Base-by-base conservation (phyloP, 139 green algal species). In the Diplosphaera chodatii region DNA sequence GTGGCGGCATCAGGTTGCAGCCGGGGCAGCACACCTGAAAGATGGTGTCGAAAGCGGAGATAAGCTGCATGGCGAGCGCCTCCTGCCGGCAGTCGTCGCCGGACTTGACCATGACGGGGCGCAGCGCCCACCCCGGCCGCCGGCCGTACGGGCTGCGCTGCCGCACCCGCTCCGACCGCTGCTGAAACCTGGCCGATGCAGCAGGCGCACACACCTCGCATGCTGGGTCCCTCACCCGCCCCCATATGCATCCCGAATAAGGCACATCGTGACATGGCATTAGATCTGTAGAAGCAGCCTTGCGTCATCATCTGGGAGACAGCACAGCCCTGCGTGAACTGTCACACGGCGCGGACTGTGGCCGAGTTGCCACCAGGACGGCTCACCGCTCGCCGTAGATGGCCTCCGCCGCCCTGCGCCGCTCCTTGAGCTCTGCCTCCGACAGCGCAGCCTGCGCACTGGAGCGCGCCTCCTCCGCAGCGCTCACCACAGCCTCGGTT, bases 31-130 rank as follows among this genome's bases (percentile, higher is more conserved):
- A n/a, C n/a, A 65, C 72, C 41, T 73, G 66, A 74, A 92, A 99
- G 55, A 98, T 93, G 33, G 89, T 84, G 4, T 85, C 66, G 32
- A 98, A 93, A 8, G 88, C 83, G 10, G 78, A 76, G 16, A 98
- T 87, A n/a, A 99, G 87, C 88, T 99, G 91, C 82, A 97, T 82
- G 6, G 95, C 95, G 69, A 99, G 85, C 64, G 97, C 84, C 87
- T 99, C 95, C 83, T 99, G 95, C 23, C 95, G 76, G 82, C 95
- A 98, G 81, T 99, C 95, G 74, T 99, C 95, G 0, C 95, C 95
- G 31, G 78, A 87, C 82, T 99, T 99, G n/a, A 99, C 92, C 70
- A 99, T 97, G n/a, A 97, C 81, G n/a, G 80, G 86, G 10, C 86
- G 75, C 72, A 99, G 67, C 48, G 86, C 83, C 95, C 95, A 99